Conservation (phyloP, 164 flowering plant species). For the Annona cherimola region DNA sequence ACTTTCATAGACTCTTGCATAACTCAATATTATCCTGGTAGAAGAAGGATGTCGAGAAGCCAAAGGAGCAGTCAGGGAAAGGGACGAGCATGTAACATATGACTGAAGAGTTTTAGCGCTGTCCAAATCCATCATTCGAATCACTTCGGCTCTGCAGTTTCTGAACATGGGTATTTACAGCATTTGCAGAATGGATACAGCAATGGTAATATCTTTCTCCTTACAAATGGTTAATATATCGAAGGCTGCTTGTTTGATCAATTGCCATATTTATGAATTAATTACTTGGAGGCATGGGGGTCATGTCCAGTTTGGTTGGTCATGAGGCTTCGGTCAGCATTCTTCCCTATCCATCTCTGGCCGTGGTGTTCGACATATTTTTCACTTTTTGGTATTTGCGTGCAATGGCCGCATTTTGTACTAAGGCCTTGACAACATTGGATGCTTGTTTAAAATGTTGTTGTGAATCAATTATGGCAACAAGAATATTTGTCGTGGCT, state of each 20-base stretch:
- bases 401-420: not conserved
- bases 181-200: constrained; percentile 2
- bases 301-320: not conserved
- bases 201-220: not conserved
- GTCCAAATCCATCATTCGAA: not conserved
- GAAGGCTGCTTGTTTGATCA: not conserved
- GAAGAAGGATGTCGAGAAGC: constrained; percentile 39
- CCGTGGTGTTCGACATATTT: not conserved
- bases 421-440: not conserved
- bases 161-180: not conserved
- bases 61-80: constrained; percentile 38
- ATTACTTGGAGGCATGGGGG: not conserved
- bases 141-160: not conserved
- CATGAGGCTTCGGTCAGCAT: not conserved
- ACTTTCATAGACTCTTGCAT: not conserved
- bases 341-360: not conserved
- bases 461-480: not conserved
- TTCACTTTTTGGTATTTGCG: not conserved
- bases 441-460: not conserved
- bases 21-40: constrained; percentile 16
- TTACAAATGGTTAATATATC: not conserved
- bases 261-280: not conserved
- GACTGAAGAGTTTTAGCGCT: not conserved
- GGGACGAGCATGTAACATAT: constrained; percentile 33
- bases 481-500: constrained; percentile 3